phyloP scores from a whole-genome alignment of 352 stramenopile species.

The Thalassiosira gravida region DNA sequence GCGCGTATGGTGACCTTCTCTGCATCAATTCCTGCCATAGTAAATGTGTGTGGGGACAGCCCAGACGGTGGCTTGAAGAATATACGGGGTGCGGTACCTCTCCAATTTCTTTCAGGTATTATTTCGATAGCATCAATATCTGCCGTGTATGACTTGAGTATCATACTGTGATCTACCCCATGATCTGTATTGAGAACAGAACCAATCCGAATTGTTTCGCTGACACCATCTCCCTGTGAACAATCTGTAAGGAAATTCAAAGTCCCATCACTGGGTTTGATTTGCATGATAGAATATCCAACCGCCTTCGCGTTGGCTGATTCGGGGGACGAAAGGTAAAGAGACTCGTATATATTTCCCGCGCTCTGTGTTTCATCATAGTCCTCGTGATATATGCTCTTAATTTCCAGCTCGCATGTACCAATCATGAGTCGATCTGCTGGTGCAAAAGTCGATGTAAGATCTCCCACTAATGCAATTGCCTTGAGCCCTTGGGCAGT shows the following conservation, averaged over 20 bases:
- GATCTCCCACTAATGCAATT: constrained; percentile 46
- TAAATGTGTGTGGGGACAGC: constrained; percentile 33
- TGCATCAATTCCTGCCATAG: constrained; percentile 34
- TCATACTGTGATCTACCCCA: constrained; percentile 51
- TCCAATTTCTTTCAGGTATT: constrained; percentile 62
- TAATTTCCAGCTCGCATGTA: constrained; percentile 41
- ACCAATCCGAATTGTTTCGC: constrained; percentile 25
- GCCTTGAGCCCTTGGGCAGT: constrained; percentile 34
- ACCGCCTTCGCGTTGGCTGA: constrained; percentile 28
- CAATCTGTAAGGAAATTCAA: constrained; percentile 51
- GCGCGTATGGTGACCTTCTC: constrained; percentile 32
- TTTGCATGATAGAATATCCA: constrained; percentile 52
- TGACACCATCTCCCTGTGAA: constrained; percentile 36
- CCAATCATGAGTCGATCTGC: constrained; percentile 44
- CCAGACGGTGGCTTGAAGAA: constrained; percentile 58
- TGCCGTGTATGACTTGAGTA: constrained; percentile 56
- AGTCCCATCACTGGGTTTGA: constrained; percentile 12
- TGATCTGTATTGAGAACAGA: constrained; percentile 39
- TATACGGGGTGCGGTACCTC: constrained; percentile 54
- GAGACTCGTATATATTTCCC: constrained; percentile 42
- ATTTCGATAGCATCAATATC: constrained; percentile 48
- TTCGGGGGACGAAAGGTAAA: constrained; percentile 41
- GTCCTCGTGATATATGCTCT: constrained; percentile 28
- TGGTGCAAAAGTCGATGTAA: constrained; percentile 42
- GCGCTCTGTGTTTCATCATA: constrained; percentile 44